A percentile compares a stretch with the other conserved stretches of the same genome.
These are phyloP conservation scores for Paragyromitra xinjiangensis DNA, from an alignment of 495 filamentous ascomycete genomes.

Conservation along the genomic window DNA sequence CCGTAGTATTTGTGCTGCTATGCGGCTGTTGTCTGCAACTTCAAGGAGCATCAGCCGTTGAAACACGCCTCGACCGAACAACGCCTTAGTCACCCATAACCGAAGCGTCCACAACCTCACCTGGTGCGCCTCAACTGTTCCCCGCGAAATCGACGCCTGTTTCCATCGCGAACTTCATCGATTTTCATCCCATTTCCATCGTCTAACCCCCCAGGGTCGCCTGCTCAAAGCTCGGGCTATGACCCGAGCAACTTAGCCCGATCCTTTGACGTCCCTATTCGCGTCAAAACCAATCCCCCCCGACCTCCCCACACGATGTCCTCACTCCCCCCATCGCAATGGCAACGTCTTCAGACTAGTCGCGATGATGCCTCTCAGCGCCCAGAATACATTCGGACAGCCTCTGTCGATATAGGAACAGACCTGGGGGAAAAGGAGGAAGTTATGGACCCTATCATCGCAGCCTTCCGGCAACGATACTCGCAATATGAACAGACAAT, in stretches of 20 bases:
- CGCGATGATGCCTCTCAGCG: constrained; percentile 52
- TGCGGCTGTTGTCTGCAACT: constrained; percentile 19
- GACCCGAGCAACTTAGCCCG: constrained; percentile 58
- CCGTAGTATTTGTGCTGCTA: constrained; percentile 25
- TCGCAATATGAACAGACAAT: constrained; percentile 55
- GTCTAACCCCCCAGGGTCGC: constrained; percentile 49
- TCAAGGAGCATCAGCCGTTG: constrained; percentile 19
- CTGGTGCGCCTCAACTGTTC: constrained; percentile 56
- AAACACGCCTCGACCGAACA: constrained; percentile 35
- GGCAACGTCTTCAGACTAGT: constrained; percentile 55
- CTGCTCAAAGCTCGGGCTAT: constrained; percentile 57
- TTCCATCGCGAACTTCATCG: constrained; percentile 55
- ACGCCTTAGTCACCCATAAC: constrained; percentile 55
- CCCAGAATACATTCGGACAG: constrained; percentile 54
- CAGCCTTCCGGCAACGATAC: constrained; percentile 55
- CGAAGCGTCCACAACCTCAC: constrained; percentile 55
- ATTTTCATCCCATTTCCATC: constrained; percentile 56
- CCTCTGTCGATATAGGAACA: constrained; percentile 59
- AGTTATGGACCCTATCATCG: constrained; percentile 56
- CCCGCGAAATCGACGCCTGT: constrained; percentile 56
- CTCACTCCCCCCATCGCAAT: constrained; percentile 52
- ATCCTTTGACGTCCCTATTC: constrained; percentile 55
- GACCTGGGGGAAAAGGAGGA: constrained; percentile 62
- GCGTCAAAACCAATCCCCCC: constrained; percentile 56
- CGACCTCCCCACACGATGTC: constrained; percentile 55